These are phyloP conservation scores for Penicillium chermesinum DNA, from an alignment of 495 filamentous ascomycete species.

Conservation along the genomic window DNA sequence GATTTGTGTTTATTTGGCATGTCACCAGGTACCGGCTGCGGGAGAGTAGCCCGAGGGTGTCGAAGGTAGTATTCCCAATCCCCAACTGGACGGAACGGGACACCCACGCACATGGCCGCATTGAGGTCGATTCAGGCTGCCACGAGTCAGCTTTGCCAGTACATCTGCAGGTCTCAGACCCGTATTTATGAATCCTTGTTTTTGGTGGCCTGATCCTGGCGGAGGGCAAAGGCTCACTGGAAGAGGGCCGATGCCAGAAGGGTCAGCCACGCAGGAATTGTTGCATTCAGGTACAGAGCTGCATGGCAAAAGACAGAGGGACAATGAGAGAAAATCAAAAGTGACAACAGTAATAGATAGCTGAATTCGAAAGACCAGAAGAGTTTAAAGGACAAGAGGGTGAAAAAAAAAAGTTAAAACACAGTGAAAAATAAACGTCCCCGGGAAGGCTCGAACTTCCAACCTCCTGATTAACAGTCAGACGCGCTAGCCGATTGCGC, in stretches of 20 bases:
- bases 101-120: not conserved
- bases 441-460: conserved; percentile 46
- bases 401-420: not conserved
- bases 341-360: no score
- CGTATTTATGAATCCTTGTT: not conserved
- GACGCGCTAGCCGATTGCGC: conserved; percentile 49
- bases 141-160: not conserved
- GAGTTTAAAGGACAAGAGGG: no score
- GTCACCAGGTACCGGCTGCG: not conserved
- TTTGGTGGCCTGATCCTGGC: not conserved
- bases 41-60: not conserved
- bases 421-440: conserved; percentile 23
- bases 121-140: not conserved
- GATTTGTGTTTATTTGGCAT: not conserved
- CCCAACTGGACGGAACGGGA: conserved; percentile 2
- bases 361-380: no score
- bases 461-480: conserved; percentile 50
- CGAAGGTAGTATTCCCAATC: conserved; percentile 7
- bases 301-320: no score
- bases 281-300: no score
- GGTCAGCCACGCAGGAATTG: no score
- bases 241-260: no score
- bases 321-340: no score
- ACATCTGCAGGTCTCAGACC: not conserved
- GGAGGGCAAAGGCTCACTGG: no score